Evolutionary conservation across 371 early-diverging fungal genomes (phyloP).

Genomic region (Syncephalastrum contaminatum): DNA sequence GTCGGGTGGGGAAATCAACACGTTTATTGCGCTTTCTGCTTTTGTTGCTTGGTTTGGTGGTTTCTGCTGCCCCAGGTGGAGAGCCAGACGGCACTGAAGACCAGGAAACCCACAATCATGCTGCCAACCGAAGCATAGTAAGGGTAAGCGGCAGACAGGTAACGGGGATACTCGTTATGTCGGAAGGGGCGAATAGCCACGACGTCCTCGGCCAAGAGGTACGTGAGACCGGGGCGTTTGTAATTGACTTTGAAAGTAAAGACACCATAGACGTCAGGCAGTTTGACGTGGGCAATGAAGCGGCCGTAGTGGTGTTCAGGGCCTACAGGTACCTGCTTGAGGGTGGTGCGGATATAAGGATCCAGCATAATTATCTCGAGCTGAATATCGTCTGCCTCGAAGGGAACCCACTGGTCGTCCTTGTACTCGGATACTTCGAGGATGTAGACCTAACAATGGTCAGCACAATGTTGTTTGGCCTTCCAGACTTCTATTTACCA

Average conservation of each 20-base stretch:
- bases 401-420: slow-evolving; percentile 83
- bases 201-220: slow-evolving; percentile 69
- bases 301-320: slow-evolving; percentile 29
- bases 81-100: slow-evolving; percentile 80
- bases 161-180: slow-evolving; percentile 95
- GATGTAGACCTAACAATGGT: slow-evolving; percentile 62
- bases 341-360: slow-evolving; percentile 87
- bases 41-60: slow-evolving; percentile 9
- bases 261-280: slow-evolving; percentile 96
- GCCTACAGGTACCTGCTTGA: slow-evolving; percentile 49
- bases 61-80: slow-evolving; percentile 44
- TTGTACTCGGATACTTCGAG: slow-evolving; percentile 78
- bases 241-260: slow-evolving; percentile 94
- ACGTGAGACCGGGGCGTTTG: slow-evolving; percentile 78
- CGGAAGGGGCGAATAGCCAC: slow-evolving; percentile 88
- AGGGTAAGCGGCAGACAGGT: slow-evolving; percentile 87
- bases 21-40: slow-evolving; percentile 18
- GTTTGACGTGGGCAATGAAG: slow-evolving; percentile 59
- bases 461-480: neutral
- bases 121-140: slow-evolving; percentile 89
- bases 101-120: slow-evolving; percentile 82
- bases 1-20: neutral
- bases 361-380: slow-evolving; percentile 95
- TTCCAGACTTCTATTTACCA: slow-evolving; percentile 48
- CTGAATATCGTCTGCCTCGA: slow-evolving; percentile 74